Base-by-base conservation (phyloP, 2,329 filamentous ascomycete species). In the Microsporum ferrugineum region DNA sequence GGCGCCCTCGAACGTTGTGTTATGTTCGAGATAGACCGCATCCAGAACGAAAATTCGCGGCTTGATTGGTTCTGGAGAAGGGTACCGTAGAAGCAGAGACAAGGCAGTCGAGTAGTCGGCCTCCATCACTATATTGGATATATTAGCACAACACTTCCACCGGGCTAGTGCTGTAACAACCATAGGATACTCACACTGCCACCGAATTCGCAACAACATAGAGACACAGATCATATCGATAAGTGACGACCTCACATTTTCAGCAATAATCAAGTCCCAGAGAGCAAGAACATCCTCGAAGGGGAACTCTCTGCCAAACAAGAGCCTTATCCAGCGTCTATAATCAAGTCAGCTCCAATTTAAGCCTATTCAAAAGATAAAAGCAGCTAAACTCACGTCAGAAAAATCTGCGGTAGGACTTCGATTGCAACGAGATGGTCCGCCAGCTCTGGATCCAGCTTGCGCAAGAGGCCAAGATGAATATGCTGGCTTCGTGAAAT, bases 391-490 rank as follows among this genome's bases (percentile, higher is more conserved):
- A 71, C 82, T 72, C 75, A 94, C 88, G 97, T 95, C 29, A 97
- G 77, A 70, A 97, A 99, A 58, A 99, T 92, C 68, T 99, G 94
- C 1, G 94, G 94, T n/a, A 96, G 77, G 63, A 99, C 86, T 63
- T 96, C 92, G 55, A 96, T 86, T 63, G 84, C 82, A 62, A 85
- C 86, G 17, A 99, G 80, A 72, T 97, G 91, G 29, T 80, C 79
- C 12, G 89, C 87, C 33, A 97, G 80, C 69, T 91, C 87, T n/a
- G 88, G 86, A 70, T 97, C 94, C 34, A 90, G 80, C 65, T 85
- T 86, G 62, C 84, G 84, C 51, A 99, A 77, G 58, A 89, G 85
- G 33, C 88, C 82, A 68, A 95, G 86, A 70, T 97, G 92, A 63
- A 99, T 95, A 66, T 87, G 84, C 68, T 87, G 85, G 75, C 91